Base-by-base conservation (phyloP, 208 protist genomes). In the Leishmania martiniquensis region DNA sequence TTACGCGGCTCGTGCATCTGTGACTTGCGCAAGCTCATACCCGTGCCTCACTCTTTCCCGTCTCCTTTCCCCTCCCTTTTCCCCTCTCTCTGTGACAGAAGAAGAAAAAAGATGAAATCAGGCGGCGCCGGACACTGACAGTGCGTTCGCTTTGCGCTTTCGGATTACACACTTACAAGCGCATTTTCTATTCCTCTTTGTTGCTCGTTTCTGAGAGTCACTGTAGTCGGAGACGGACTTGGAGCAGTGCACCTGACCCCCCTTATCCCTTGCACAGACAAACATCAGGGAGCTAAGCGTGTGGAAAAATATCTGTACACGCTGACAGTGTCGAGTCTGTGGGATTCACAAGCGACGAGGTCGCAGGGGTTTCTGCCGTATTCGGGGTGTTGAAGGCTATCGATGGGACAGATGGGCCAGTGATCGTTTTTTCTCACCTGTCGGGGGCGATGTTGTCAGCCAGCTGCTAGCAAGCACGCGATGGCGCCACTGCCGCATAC, bases 381-480 rank as follows among this genome's bases (percentile, higher is more conserved):
- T 20, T 77, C 32, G 44, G 78, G 78, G 65, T 75, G 17, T 62
- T 78, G 51, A 54, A 74, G 55, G 37, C 51, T 20, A 34, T 69
- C 32, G 72, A 77, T 62, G 71, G 34, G 20, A 69, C 72, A 12
- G 51, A 20, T 47, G 39, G 51, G 22, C n/a, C 66, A 9, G 49
- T 60, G 15, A 74, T 72, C 5, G 78, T 70, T 37, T 77, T 69
- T n/a, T 54, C 70, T 4, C 72, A 55, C 10, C 59, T 65, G 54
- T 25, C 34, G 17, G 34, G n/a, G 63, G 20, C 66, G 42, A 2
- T 77, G 72, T 65, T 39, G 51, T 60, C 65, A 60, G 49, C 66
- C 66, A 17, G 60, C 60, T 22, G 6, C 78, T 20, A 68, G 72
- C 57, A 34, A 77, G 44, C 34, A 57, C 20, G 45, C 55, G 20